Percentiles rank a stretch among this genome's conserved stretches.
Evolutionary conservation across 345 rosid species (phyloP).

Genomic region (Erysimum cheiranthoides): DNA sequence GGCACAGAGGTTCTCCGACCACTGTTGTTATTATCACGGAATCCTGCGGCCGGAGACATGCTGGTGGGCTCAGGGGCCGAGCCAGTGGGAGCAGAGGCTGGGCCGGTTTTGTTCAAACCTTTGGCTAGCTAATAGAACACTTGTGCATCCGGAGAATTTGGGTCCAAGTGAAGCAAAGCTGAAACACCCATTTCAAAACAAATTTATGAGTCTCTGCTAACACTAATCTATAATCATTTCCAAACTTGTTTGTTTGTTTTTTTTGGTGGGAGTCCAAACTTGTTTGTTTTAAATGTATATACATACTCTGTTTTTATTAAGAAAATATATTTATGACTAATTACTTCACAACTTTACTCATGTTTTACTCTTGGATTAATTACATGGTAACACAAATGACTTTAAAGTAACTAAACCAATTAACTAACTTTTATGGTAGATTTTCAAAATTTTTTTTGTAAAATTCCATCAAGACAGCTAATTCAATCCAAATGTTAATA

Average conservation of each 20-base stretch:
- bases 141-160: slow-evolving; percentile 76
- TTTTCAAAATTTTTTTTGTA: background rate
- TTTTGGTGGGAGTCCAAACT: too few relatives aligned
- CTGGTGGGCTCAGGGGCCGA: slow-evolving; percentile 33
- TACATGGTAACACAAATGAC: background rate
- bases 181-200: slow-evolving; percentile 22
- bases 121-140: slow-evolving; percentile 58
- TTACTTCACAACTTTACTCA: background rate
- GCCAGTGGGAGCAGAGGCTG: slow-evolving; percentile 34
- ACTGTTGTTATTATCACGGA: background rate
- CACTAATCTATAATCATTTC: background rate
- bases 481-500: background rate
- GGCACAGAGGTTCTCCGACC: slow-evolving; percentile 25
- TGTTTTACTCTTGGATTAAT: background rate
- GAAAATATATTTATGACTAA: background rate
- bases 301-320: background rate
- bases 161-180: slow-evolving; percentile 58
- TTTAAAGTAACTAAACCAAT: background rate
- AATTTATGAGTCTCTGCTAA: background rate
- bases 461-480: background rate
- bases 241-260: background rate
- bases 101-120: slow-evolving; percentile 37
- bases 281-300: background rate
- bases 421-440: background rate
- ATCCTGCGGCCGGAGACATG: slow-evolving; percentile 38